Base-by-base conservation (phyloP, 2,329 filamentous ascomycete species). In the Macrophomina phaseolina region DNA sequence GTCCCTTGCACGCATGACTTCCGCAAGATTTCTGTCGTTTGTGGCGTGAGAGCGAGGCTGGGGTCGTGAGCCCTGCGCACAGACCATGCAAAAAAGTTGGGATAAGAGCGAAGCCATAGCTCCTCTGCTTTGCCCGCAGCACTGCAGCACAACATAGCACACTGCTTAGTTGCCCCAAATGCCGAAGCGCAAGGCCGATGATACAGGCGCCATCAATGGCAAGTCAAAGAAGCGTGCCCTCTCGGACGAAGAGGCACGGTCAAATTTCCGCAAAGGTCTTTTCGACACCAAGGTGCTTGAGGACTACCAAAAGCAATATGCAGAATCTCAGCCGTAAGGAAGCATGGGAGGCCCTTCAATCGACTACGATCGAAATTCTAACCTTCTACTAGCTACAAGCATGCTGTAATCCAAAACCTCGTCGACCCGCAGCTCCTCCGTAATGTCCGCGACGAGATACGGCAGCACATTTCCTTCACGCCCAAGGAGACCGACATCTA, bases 401-500 rank as follows among this genome's bases (percentile, higher is more conserved):
- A 99, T 78, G 91, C 91, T 72, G 94, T 99, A 62, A 97, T 99
- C 75, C 85, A 89, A 71, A 83, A 87, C 64, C 84, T 99, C 51
- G 90, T 98, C 77, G 84, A 95, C 79, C 90, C 94, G 73, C 79
- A 84, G 56, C 89, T 99, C 18, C 87, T 99, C 55, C 94, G 94
- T 74, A 85, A 87, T 65, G 95, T 99, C 68, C 93, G 95, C 76
- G 82, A 86, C 74, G 95, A 99, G 82, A 94, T 98, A 79, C 90
- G 90, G 79, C 86, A 91, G 72, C 94, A 97, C 76, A 91, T 99
- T 71, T 90, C 92, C 71, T 99, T 99, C 82, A 97, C 95, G 12
- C 94, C 94, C 73, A 99, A 99, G 80, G 95, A 99, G 81, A 99
- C 95, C 56, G 95, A 99, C 79, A 99, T 99, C 73, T 99, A 99